Evolutionary conservation across 139 green algal species (phyloP), one percentile per base, ranked within the genome.

Genomic region (Chlamydomonas sphaeroides): DNA sequence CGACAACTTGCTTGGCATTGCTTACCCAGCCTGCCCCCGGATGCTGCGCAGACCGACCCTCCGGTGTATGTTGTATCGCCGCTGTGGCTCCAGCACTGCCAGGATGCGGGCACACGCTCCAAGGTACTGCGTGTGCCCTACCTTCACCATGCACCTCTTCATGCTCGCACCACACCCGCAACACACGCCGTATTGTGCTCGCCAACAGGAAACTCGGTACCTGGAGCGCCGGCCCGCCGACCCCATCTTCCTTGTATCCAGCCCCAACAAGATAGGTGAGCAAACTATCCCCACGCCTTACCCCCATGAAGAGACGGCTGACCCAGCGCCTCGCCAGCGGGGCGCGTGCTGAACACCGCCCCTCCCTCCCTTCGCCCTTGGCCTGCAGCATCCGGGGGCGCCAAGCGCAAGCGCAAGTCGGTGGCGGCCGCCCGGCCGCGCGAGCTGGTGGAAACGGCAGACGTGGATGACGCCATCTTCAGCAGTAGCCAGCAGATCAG

Each of bases 401-500:
- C 5, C n/a, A 83, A 83, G 65, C 77, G 77, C 5, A 84, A 84
- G 65, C 77, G 77, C 26, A 84, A 75, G n/a, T 84, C 77, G 14
- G 14, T 65, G 10, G 26, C 76, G 49, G 45, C 14, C n/a, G 30
- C 41, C 23, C 35, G 65, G 28, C 77, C 77, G 15, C 65, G 77
- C 18, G 77, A 76, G 49, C 65, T 41, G 35, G 65, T 83, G 21
- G 61, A 84, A 32, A 28, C 56, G 3, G 59, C 85, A 0, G 84
- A 91, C 33, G 20, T 84, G 0, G 62, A 84, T 30, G 84, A 84
- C 33, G 80, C 73, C 6, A 73, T 88, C 25, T 91, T 89, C 76
- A 87, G 78, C 69, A 91, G 87, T 75, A 89, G 84, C 69, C 87
- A 91, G 75, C 87, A 87, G 65, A 87, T 91, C 38, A 75, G 77